Conservation (phyloP, 78 protist genomes). For the Dictyostelium citrinum region DNA sequence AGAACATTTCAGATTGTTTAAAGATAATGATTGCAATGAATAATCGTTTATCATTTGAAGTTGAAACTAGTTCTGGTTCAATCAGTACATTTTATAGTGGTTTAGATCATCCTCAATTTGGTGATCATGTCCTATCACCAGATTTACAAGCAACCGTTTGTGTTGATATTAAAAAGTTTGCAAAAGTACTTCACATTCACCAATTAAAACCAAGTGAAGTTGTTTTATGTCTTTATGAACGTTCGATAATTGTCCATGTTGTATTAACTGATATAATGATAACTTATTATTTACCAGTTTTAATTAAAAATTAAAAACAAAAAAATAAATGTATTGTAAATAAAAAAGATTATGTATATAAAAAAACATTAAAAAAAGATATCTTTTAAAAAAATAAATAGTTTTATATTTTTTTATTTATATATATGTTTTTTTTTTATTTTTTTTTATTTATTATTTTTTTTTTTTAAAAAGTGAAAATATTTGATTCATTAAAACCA, state of each 20-base stretch:
- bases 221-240: slow-evolving; percentile 31
- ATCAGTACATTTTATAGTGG: slow-evolving; percentile 42
- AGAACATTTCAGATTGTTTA: slow-evolving; percentile 46
- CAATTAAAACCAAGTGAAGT: slow-evolving; percentile 40
- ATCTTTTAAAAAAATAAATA: too few species aligned
- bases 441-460: background rate
- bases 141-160: background rate
- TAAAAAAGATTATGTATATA: background rate
- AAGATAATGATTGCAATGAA: background rate
- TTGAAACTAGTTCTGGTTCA: slow-evolving; percentile 35
- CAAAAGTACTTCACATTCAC: slow-evolving; percentile 17
- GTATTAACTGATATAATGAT: background rate
- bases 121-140: background rate
- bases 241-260: slow-evolving; percentile 8
- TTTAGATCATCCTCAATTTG: background rate
- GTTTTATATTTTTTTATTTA: background rate
- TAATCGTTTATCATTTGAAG: background rate
- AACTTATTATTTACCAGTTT: slow-evolving; percentile 49
- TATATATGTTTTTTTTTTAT: too few species aligned
- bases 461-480: slow-evolving; percentile 52
- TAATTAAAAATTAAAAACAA: background rate
- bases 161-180: slow-evolving; percentile 59
- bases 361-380: too few species aligned
- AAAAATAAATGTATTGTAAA: background rate
- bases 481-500: background rate